Evolutionary conservation across 768 basidiomycete genomes (phyloP).

Genomic region (Serendipita sp.): DNA sequence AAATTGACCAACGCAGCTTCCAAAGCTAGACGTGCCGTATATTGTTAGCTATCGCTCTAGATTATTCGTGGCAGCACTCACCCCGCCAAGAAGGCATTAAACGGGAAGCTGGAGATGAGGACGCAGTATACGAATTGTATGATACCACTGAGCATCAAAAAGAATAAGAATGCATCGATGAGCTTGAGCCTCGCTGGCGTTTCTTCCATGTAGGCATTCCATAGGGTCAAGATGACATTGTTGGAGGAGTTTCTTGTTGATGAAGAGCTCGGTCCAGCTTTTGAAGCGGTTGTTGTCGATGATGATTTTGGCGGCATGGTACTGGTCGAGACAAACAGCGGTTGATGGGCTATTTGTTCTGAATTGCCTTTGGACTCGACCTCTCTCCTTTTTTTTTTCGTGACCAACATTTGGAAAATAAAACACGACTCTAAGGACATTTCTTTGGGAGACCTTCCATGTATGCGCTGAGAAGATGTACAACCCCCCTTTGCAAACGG

Average conservation of each 20-base stretch:
- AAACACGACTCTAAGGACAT: background rate
- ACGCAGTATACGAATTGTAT: constrained; percentile 86
- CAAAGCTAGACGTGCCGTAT: constrained; percentile 48
- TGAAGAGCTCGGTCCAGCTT: background rate
- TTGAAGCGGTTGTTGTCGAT: constrained; percentile 12
- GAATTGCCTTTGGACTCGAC: background rate
- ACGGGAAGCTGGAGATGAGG: constrained; percentile 82
- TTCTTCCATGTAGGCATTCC: constrained; percentile 58
- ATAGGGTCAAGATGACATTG: constrained; percentile 36
- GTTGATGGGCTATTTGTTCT: too few relatives aligned
- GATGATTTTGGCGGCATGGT: constrained; percentile 5
- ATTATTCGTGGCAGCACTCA: constrained; percentile 18
- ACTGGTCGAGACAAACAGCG: background rate
- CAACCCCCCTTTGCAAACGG: constrained; percentile 2
- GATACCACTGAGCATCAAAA: constrained; percentile 82
- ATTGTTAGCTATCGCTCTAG: background rate
- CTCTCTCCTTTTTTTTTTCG: background rate
- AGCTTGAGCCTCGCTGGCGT: constrained; percentile 81
- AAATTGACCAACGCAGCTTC: constrained; percentile 90
- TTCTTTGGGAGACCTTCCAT: background rate
- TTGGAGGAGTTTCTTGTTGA: background rate
- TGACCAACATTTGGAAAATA: background rate
- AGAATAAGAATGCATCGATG: constrained; percentile 83
- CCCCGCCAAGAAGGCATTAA: constrained; percentile 96
- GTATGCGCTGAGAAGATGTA: background rate